Percentiles rank a stretch among this genome's conserved stretches.
Evolutionary conservation across 2,329 filamentous ascomycete species (phyloP).

Genomic region (Elsinoe australis): DNA sequence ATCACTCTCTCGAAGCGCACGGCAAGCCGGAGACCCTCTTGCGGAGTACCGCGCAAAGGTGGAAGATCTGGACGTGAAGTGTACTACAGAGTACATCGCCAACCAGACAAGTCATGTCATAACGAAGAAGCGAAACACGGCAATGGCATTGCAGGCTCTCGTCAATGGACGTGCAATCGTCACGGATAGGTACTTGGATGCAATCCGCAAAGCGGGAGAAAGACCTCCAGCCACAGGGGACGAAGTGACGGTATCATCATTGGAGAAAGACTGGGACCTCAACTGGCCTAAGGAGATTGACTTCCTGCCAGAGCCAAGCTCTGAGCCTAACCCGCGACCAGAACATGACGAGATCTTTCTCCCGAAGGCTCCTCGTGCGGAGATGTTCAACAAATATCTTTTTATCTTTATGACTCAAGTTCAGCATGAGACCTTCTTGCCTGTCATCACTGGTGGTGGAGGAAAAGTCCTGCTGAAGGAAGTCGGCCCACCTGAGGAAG

Average conservation of each 20-base stretch:
- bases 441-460: constrained; percentile 66
- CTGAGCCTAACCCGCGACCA: constrained; percentile 61
- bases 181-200: constrained; percentile 62
- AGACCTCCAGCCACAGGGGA: constrained; percentile 20
- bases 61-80: constrained; percentile 84
- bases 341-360: constrained; percentile 55
- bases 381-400: constrained; percentile 77
- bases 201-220: constrained; percentile 52
- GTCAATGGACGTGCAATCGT: constrained; percentile 76
- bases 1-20: constrained; percentile 55
- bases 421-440: constrained; percentile 69
- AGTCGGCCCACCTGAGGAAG: constrained; percentile 54
- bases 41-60: constrained; percentile 56
- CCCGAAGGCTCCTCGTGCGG: constrained; percentile 57
- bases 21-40: constrained; percentile 43
- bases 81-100: constrained; percentile 62
- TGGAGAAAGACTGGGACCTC: constrained; percentile 73
- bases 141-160: constrained; percentile 77
- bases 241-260: constrained; percentile 33
- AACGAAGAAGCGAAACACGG: constrained; percentile 79
- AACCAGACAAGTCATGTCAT: constrained; percentile 78
- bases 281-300: constrained; percentile 69
- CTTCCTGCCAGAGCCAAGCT: constrained; percentile 65
- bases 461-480: constrained; percentile 71
- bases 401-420: constrained; percentile 75